These are phyloP conservation scores for Dipodascopsis tothii DNA, from an alignment of 805 yeast species.

Conservation along the genomic window DNA sequence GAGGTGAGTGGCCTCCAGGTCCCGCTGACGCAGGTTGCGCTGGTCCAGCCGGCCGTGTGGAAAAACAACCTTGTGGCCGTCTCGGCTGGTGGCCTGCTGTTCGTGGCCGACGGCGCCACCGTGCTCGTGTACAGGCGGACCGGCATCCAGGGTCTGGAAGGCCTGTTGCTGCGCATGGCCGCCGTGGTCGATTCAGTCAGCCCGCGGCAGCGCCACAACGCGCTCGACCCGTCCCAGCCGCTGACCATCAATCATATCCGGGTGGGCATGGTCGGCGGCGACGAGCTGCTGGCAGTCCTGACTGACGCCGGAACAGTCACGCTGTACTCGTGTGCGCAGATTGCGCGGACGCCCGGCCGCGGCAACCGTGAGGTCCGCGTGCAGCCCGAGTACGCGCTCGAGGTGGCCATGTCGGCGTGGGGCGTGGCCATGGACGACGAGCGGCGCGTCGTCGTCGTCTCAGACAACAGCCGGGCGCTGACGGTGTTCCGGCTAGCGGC, in stretches of 20 bases:
- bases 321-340: constrained; percentile 9
- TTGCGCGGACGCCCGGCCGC: constrained; percentile 1
- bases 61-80: constrained; percentile 10
- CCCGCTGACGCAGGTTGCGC: neutral
- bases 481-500: constrained; percentile 16
- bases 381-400: constrained; percentile 10
- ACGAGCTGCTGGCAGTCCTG: constrained; percentile 16
- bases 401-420: constrained; percentile 19
- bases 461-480: constrained; percentile 16
- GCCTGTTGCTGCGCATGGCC: neutral
- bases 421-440: constrained; percentile 16
- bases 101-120: constrained; percentile 12
- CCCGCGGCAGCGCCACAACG: constrained; percentile 11
- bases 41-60: constrained; percentile 12
- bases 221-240: constrained; percentile 15
- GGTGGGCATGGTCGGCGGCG: constrained; percentile 15
- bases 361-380: neutral
- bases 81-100: constrained; percentile 11
- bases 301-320: constrained; percentile 19
- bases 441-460: constrained; percentile 10
- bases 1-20: neutral
- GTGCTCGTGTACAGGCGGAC: neutral
- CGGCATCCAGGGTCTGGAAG: neutral
- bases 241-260: constrained; percentile 13
- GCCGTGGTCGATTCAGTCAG: neutral